Percentiles rank a stretch among this genome's conserved stretches.
Conservation (phyloP, 495 filamentous ascomycete genomes). For the Penicillium egyptiacum region DNA sequence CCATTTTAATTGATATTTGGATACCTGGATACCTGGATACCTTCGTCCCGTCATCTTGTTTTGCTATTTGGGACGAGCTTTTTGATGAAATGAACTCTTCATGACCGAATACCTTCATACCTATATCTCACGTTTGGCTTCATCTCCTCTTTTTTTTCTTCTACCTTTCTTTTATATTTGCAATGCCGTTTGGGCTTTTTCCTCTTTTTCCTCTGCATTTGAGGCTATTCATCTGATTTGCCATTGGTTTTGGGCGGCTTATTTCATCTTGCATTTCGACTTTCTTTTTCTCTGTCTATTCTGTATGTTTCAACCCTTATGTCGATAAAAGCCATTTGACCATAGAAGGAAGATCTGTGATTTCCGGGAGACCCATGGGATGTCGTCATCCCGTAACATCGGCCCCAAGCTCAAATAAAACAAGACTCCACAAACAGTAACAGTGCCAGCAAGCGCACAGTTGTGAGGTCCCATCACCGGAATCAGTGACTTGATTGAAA, state of each 20-base stretch:
- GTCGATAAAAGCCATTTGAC: conserved; percentile 1
- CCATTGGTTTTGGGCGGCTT: not conserved
- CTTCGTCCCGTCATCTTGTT: conserved; percentile 19
- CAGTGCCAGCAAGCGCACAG: not conserved
- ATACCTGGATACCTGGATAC: conserved; percentile 38
- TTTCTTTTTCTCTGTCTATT: not conserved
- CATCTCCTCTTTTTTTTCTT: not conserved
- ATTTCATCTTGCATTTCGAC: conserved; percentile 3
- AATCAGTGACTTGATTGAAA: not conserved
- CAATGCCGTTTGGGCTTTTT: conserved; percentile 1
- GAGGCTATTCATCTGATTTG: conserved; percentile 5
- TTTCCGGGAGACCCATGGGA: conserved; percentile 1
- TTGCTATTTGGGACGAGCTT: conserved; percentile 10
- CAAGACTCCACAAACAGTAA: not conserved
- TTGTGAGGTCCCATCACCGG: not conserved
- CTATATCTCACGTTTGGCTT: conserved; percentile 25
- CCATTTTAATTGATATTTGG: conserved; percentile 30
- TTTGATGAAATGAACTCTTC: conserved; percentile 38
- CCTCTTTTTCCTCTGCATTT: conserved; percentile 10
- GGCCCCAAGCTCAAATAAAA: conserved; percentile 2
- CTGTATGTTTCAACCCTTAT: not conserved
- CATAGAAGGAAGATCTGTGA: conserved; percentile 1
- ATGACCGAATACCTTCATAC: conserved; percentile 29
- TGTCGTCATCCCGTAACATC: conserved; percentile 28
- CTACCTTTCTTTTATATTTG: not conserved